A percentile compares a stretch with the other conserved stretches of the same genome.
Conservation (phyloP, 1,284 basidiomycete genomes). For the Porogramme epimiltina region DNA sequence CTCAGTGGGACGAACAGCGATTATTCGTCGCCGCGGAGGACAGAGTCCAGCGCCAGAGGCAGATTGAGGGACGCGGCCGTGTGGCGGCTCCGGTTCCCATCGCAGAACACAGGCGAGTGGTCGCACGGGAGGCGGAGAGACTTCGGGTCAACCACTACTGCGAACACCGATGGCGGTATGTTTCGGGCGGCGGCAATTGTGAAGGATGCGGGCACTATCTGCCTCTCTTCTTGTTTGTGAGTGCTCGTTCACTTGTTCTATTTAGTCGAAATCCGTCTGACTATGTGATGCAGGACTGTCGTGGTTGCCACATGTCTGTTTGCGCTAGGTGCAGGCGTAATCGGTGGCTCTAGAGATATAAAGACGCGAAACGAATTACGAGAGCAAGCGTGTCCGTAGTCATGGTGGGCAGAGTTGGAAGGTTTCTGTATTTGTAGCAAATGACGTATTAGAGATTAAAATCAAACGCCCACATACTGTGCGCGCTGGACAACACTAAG, state of each 20-base stretch:
- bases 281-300: constrained; percentile 16
- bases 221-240: constrained; percentile 28
- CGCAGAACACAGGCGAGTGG: constrained; percentile 28
- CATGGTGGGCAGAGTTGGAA: no score
- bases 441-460: no score
- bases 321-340: constrained; percentile 26
- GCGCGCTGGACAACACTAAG: no score
- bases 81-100: constrained; percentile 17
- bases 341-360: constrained; percentile 9
- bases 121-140: constrained; percentile 36
- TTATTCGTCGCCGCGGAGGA: constrained; percentile 34
- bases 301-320: constrained; percentile 12
- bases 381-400: no score
- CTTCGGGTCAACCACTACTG: constrained; percentile 49
- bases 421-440: no score
- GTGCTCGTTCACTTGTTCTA: constrained; percentile 5
- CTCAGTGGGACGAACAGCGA: constrained; percentile 54
- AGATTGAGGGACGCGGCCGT: not conserved
- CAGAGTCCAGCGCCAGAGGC: constrained; percentile 34
- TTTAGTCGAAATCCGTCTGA: not conserved
- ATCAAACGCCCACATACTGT: no score
- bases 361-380: no score
- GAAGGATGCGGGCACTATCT: constrained; percentile 41
- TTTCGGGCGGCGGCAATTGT: constrained; percentile 41
- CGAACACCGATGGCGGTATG: constrained; percentile 41